phyloP scores from a whole-genome alignment of 352 stramenopile species.

The Phytopythium chamaehyphon region DNA sequence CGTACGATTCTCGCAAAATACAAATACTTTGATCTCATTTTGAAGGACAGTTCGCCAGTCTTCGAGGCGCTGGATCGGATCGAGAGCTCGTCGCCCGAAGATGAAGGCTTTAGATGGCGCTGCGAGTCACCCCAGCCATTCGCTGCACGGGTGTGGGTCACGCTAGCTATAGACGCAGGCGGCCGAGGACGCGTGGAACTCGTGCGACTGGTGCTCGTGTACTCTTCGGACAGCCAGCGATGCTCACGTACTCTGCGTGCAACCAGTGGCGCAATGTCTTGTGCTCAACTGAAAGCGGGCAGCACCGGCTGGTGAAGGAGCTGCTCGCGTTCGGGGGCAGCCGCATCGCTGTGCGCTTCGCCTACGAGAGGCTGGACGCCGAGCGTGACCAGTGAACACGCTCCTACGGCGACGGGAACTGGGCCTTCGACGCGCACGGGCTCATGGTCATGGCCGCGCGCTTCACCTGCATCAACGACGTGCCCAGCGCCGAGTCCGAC shows the following conservation, averaged over 20 bases:
- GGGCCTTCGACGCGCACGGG: constrained; percentile 79
- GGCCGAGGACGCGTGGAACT: constrained; percentile 90
- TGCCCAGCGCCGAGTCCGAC: constrained; percentile 64
- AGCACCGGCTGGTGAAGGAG: constrained; percentile 91
- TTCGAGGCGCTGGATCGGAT: too few species aligned
- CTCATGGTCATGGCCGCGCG: constrained; percentile 87
- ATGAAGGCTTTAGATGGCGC: too few species aligned
- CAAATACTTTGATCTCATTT: too few species aligned
- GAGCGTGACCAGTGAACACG: constrained; percentile 66
- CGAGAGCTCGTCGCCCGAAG: too few species aligned
- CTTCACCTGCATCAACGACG: constrained; percentile 86
- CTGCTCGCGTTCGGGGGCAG: constrained; percentile 76
- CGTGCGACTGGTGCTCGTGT: constrained; percentile 78
- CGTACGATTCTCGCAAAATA: too few species aligned
- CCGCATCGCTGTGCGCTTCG: constrained; percentile 87
- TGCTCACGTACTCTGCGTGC: constrained; percentile 87
- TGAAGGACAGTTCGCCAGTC: too few species aligned
- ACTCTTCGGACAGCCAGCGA: constrained; percentile 79
- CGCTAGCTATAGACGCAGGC: constrained; percentile 84
- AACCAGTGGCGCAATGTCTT: too few species aligned
- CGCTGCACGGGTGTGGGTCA: too few species aligned
- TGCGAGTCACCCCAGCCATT: too few species aligned
- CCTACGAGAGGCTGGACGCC: constrained; percentile 76
- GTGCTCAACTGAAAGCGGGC: too few species aligned
- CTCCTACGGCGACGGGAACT: constrained; percentile 89